Percentiles rank a stretch among this genome's conserved stretches.
phyloP scores from a whole-genome alignment of 1,284 basidiomycete species.

The Mycosarcoma maydis region DNA sequence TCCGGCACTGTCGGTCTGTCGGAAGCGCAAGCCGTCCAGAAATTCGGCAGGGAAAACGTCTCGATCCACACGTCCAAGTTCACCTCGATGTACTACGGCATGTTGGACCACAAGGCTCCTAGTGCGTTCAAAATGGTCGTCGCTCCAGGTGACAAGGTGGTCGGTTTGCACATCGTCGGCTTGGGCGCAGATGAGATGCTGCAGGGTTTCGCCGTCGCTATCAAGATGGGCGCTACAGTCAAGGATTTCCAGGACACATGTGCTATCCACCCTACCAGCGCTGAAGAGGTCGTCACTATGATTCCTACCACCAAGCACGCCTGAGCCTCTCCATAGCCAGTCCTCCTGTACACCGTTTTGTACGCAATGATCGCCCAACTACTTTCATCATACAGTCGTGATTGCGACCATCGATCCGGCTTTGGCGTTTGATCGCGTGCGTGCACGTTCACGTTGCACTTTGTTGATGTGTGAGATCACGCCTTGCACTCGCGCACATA shows the following conservation, averaged over 20 bases:
- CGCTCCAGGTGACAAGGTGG: constrained; percentile 89
- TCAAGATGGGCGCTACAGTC: constrained; percentile 84
- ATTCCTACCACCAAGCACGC: constrained; percentile 36
- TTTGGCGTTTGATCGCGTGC: no score
- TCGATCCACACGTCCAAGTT: constrained; percentile 82
- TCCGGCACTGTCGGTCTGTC: constrained; percentile 70
- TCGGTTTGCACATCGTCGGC: constrained; percentile 93
- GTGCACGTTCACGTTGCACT: no score
- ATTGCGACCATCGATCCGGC: no score
- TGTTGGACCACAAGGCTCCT: constrained; percentile 70
- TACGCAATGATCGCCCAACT: no score
- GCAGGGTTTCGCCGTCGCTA: constrained; percentile 92
- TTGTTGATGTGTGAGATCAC: no score
- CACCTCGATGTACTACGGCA: constrained; percentile 65
- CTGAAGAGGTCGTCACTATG: constrained; percentile 61
- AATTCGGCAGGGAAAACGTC: constrained; percentile 84
- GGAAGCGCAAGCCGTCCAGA: constrained; percentile 85
- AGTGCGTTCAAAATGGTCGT: constrained; percentile 90
- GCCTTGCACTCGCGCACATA: no score
- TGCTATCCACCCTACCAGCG: constrained; percentile 65
- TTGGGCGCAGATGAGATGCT: constrained; percentile 83
- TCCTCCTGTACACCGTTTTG: no score
- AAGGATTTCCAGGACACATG: constrained; percentile 65
- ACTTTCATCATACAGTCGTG: no score
- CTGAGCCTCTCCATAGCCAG: constrained; percentile 1